Percentiles rank a stretch among this genome's conserved stretches.
Evolutionary conservation across 768 basidiomycete genomes (phyloP).

Genomic region (Phanerochaete carnosa): DNA sequence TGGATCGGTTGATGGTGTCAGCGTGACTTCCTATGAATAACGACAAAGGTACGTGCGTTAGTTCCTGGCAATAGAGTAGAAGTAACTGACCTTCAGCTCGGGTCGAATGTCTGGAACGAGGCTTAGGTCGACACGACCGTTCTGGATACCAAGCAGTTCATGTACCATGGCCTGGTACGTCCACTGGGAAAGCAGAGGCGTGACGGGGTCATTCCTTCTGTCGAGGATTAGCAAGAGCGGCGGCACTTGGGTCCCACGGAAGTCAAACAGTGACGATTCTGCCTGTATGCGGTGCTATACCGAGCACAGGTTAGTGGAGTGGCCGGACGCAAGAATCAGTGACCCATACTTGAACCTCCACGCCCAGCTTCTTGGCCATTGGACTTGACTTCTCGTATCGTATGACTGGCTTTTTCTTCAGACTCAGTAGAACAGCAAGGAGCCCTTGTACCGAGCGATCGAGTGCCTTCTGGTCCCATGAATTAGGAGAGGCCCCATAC

Average conservation of each 20-base stretch:
- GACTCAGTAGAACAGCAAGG: constrained; percentile 80
- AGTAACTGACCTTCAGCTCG: constrained; percentile 68
- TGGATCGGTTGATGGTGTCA: constrained; percentile 86
- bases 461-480: constrained; percentile 75
- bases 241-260: constrained; percentile 82
- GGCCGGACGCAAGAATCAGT: background rate
- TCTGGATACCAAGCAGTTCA: constrained; percentile 89
- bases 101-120: constrained; percentile 82
- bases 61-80: background rate
- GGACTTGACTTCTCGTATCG: constrained; percentile 91
- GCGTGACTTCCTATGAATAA: constrained; percentile 76
- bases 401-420: constrained; percentile 95
- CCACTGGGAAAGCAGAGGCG: constrained; percentile 95
- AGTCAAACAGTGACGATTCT: constrained; percentile 87
- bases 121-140: constrained; percentile 85
- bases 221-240: constrained; percentile 92
- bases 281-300: constrained; percentile 75
- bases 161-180: constrained; percentile 99
- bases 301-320: background rate
- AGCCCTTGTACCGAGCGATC: constrained; percentile 80
- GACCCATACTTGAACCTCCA: constrained; percentile 72
- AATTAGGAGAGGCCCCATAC: constrained; percentile 67
- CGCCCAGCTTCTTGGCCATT: constrained; percentile 87
- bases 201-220: constrained; percentile 94
- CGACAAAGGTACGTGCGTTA: constrained; percentile 10